Conservation (phyloP, 2,329 filamentous ascomycete species). For the Sodiomyces alkalinus region DNA sequence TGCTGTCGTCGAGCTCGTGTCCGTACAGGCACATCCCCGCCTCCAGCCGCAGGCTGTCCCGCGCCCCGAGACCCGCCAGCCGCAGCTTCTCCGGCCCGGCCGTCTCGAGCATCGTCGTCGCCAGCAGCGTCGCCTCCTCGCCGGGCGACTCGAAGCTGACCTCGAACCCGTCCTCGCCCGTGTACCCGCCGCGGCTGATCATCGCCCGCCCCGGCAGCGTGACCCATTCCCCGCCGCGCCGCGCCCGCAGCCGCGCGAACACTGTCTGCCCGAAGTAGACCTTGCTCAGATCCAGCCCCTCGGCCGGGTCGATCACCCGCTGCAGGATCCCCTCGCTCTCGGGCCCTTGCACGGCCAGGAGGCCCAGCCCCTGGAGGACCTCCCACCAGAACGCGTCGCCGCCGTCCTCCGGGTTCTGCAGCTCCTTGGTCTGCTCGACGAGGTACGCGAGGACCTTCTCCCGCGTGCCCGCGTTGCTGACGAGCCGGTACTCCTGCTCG, state of each 20-base stretch:
- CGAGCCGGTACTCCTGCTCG: slow-evolving; percentile 69
- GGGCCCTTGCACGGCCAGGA: slow-evolving; percentile 85
- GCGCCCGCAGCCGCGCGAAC: slow-evolving; percentile 48
- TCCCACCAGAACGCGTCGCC: slow-evolving; percentile 51
- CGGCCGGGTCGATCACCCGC: slow-evolving; percentile 40
- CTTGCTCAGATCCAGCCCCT: slow-evolving; percentile 39
- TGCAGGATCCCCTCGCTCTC: slow-evolving; percentile 54
- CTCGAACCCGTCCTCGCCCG: slow-evolving; percentile 96
- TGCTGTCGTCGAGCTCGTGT: slow-evolving; percentile 81
- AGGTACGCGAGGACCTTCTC: slow-evolving; percentile 79
- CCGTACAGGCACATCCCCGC: slow-evolving; percentile 99
- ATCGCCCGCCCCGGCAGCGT: slow-evolving; percentile 37
- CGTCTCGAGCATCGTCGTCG: slow-evolving; percentile 42
- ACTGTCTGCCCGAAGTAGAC: slow-evolving; percentile 73
- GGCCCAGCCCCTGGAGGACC: slow-evolving; percentile 55
- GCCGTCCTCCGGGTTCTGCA: slow-evolving; percentile 37
- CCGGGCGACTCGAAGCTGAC: slow-evolving; percentile 49
- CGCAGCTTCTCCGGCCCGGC: slow-evolving; percentile 49
- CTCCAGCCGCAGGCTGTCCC: slow-evolving; percentile 85
- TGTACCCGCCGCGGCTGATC: slow-evolving; percentile 84
- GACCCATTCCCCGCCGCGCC: slow-evolving; percentile 27
- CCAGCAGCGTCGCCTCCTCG: slow-evolving; percentile 30
- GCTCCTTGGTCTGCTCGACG: slow-evolving; percentile 47
- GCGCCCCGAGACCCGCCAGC: slow-evolving; percentile 76
- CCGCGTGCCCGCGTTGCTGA: slow-evolving; percentile 86